Percentiles rank a stretch among this genome's conserved stretches.
Evolutionary conservation across 208 protist genomes (phyloP).

Genomic region (Acanthamoeba quina): DNA sequence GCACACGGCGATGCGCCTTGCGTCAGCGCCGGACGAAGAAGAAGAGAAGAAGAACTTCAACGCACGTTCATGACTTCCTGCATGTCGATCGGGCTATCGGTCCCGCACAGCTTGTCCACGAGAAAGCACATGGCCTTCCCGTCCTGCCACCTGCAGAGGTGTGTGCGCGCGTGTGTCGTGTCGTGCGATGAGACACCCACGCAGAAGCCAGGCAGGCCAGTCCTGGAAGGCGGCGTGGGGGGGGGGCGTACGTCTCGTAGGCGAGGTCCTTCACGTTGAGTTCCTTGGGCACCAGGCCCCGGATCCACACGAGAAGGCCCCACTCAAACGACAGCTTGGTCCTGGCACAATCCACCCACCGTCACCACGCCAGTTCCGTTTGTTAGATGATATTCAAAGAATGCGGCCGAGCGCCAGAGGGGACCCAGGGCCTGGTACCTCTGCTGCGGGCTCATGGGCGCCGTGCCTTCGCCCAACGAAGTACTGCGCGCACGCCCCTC

Average conservation of each 20-base stretch:
- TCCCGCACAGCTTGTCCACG: neutral
- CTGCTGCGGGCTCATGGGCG: neutral
- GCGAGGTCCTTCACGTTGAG: constrained; percentile 28
- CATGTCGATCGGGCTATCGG: constrained; percentile 12
- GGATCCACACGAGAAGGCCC: constrained; percentile 8
- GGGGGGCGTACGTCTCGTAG: constrained; percentile 20
- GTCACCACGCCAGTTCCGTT: too few species aligned
- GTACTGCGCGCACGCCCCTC: neutral
- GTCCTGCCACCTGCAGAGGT: constrained; percentile 6
- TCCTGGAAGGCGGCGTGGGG: neutral
- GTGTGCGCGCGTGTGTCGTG: neutral
- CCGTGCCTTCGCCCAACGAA: neutral
- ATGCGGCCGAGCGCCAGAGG: neutral
- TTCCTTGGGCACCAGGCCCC: neutral
- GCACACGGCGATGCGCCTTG: neutral
- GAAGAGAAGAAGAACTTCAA: neutral
- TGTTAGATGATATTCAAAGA: neutral
- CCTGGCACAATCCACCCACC: neutral
- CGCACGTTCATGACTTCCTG: neutral
- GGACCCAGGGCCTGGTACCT: neutral
- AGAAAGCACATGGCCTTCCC: constrained; percentile 18
- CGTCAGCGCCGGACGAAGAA: neutral
- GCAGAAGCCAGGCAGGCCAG: neutral
- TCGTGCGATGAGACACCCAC: too few species aligned
- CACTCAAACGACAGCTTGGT: constrained; percentile 19